Base-by-base conservation (phyloP, 164 flowering plant genomes). In the Liriodendron chinense region DNA sequence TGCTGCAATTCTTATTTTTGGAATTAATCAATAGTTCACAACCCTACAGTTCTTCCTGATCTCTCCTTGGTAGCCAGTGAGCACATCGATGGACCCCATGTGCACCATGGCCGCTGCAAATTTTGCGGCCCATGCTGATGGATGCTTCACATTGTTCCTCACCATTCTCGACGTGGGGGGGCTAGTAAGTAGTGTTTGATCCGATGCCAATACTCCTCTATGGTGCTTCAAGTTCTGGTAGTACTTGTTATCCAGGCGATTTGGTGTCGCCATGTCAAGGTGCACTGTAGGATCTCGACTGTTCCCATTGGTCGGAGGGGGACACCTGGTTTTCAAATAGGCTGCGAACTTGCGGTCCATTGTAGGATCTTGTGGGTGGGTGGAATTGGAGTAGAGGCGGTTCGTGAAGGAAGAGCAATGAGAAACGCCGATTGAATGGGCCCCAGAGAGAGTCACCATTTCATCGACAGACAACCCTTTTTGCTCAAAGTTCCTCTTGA, bases 391-490 rank as follows among this genome's bases (percentile, higher is more conserved):
- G 64, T 67, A 74, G 65, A 75, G 77, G 50, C 77, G 77, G 14
- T 53, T 20, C 12, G 48, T 4, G 72, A 74, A 74, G 16, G 71
- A 74, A 50, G 77, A 26, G 26, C 77, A 74, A 48, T 53, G 65
- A 2, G 77, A 74, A 43, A 53, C 50, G 2, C 77, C 77, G 10
- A 74, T 74, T 8, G 77, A 66, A 65, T 74, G 77, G 1, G 77
- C 77, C 13, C 77, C 72, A 1, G 77, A 68, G 12, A 74, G 77
- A 0, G 72, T 74, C n/a, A 74, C 77, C 77, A 74, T 74, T 28
- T 74, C 72, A 7, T 74, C 77, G 2, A 68, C 18, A 53, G 77
- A 67, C 14, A 74, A 10, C 3, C 72, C 72, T n/a, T 74, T 74
- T 50, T 2, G 18, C 3, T 62, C 71, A 24, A 74, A 74, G 65